These are phyloP conservation scores for Talaromyces marneffei DNA, from an alignment of 2,329 filamentous ascomycete species.

Conservation along the genomic window DNA sequence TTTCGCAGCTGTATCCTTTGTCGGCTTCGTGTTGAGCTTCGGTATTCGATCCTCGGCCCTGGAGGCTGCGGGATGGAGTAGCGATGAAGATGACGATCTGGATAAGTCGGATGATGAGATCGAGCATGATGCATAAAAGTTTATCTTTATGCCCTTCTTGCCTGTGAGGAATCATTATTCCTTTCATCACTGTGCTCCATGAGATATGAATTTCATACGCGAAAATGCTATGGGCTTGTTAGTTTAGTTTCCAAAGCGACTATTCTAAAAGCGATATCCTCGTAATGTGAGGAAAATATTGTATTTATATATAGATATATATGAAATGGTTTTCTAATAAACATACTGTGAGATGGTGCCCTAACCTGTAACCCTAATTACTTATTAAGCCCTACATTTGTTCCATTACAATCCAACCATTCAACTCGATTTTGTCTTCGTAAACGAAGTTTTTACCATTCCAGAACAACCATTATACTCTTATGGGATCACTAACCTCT, in stretches of 20 bases:
- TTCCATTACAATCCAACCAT: neutral
- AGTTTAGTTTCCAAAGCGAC: too few species aligned
- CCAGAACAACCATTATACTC: neutral
- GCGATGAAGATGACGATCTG: slow-evolving; percentile 30
- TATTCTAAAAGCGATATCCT: neutral
- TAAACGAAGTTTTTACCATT: too few species aligned
- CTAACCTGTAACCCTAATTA: neutral
- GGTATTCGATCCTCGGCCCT: slow-evolving; percentile 62
- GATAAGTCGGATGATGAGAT: slow-evolving; percentile 46
- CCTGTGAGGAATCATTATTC: neutral
- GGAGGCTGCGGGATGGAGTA: slow-evolving; percentile 53
- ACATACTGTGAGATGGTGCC: neutral
- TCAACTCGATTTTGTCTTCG: neutral
- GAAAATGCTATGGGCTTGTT: neutral
- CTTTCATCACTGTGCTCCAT: neutral
- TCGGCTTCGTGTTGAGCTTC: slow-evolving; percentile 74
- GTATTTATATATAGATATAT: neutral
- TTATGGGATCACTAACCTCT: neutral
- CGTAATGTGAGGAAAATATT: neutral
- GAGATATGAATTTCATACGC: neutral
- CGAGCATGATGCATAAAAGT: slow-evolving; percentile 11
- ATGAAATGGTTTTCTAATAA: neutral
- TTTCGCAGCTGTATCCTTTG: slow-evolving; percentile 74
- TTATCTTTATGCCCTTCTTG: neutral
- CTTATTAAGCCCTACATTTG: neutral